Evolutionary conservation across 768 basidiomycete genomes (phyloP).

Genomic region (Phylloporus sp.): DNA sequence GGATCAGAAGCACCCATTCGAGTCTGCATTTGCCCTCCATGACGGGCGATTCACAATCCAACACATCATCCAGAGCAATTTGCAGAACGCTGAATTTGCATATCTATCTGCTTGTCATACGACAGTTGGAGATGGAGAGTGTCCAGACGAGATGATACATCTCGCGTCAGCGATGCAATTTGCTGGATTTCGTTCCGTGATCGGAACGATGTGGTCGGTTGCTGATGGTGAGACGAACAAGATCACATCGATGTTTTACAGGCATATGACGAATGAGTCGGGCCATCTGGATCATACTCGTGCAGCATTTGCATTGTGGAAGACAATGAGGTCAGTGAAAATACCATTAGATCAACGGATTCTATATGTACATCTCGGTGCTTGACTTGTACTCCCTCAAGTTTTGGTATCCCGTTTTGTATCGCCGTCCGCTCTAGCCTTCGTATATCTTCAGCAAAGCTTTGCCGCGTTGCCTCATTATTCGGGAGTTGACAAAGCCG

Average conservation of each 20-base stretch:
- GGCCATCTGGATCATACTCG: background rate
- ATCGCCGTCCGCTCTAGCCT: too few species aligned
- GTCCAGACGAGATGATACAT: background rate
- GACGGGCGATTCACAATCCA: conserved; percentile 1
- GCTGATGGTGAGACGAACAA: background rate
- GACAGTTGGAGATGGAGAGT: conserved; percentile 14
- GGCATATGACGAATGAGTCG: background rate
- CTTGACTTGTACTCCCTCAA: too few species aligned
- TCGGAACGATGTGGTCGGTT: conserved; percentile 8
- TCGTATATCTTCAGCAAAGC: too few species aligned
- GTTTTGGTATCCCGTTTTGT: too few species aligned
- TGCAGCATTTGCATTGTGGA: background rate
- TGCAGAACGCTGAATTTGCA: conserved; percentile 5
- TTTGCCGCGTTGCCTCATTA: too few species aligned
- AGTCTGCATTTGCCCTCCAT: background rate
- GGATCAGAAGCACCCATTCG: conserved; percentile 8
- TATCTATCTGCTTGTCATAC: conserved; percentile 26
- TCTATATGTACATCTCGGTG: background rate
- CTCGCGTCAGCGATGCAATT: background rate
- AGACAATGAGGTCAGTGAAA: background rate
- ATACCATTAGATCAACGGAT: background rate
- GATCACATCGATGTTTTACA: background rate
- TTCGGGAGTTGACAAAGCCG: too few species aligned
- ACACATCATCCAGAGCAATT: conserved; percentile 1
- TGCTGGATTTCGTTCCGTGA: conserved; percentile 16